Evolutionary conservation across 106 monocot genomes (phyloP), one percentile per base, ranked within the genome.

Genomic region (Posidonia australis): DNA sequence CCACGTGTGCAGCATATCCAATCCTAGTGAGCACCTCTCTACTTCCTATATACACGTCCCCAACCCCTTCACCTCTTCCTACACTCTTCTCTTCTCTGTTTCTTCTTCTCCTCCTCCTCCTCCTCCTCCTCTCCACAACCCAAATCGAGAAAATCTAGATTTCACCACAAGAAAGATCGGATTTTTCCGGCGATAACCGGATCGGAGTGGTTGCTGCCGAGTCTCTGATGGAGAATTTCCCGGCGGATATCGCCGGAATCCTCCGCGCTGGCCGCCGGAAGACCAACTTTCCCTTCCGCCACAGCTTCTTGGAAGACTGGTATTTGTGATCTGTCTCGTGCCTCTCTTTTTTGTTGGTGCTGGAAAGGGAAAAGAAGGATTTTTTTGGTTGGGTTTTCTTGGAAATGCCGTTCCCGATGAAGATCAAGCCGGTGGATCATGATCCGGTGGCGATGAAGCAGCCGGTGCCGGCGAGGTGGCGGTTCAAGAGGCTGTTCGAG

Each of bases 351-450:
- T 2, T 2, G 36, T 4, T 2, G 36, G 36, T 36, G 2, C 7
- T 4, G 36, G 36, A 36, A 36, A 7, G 7, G 36, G 36, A 36
- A 7, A 7, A 36, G 36, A 36, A 7, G 36, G 36, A 7, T 36
- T 36, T 36, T 36, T 7, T 36, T 36, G n/a, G 36, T 36, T 36
- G 36, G 36, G 7, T 7, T 36, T 7, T 36, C 7, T 7, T 36
- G 2, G 36, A 36, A 36, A 81, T 85, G 81, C 75, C 81, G 13
- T 79, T 82, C 63, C 87, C 74, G 51, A 70, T 78, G 60, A 87
- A 76, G 78, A 72, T 87, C 68, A 80, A 72, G 60, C 78, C 87
- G 57, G 64, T 83, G 60, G 87, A 80, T 18, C 42, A 59, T 29
- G 53, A 46, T 17, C 67, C 30, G 27, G 51, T 70, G 53, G 53